Percentiles rank a stretch among this genome's conserved stretches.
These are phyloP conservation scores for Symbiodinium natans DNA, from an alignment of 73 alveolate genomes.

Conservation along the genomic window DNA sequence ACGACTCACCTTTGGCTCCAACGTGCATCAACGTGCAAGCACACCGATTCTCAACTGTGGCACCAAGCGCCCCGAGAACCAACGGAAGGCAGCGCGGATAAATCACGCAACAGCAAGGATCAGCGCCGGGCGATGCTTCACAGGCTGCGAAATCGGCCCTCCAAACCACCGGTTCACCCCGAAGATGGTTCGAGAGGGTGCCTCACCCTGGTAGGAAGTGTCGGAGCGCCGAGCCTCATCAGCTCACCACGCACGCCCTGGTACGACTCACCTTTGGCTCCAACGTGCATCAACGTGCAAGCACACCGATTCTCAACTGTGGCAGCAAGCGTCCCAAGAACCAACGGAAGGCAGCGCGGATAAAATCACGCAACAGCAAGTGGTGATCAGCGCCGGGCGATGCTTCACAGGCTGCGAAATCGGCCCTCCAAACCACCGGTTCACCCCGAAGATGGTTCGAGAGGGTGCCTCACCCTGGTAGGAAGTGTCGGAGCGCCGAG, in stretches of 20 bases:
- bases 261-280: neutral
- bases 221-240: neutral
- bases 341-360: neutral
- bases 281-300: too few relatives aligned
- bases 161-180: neutral
- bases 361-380: neutral
- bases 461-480: neutral
- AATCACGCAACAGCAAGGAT: neutral
- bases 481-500: neutral
- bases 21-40: too few relatives aligned
- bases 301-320: too few relatives aligned
- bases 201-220: neutral
- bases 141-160: neutral
- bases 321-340: too few relatives aligned
- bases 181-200: neutral
- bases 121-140: neutral
- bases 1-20: neutral
- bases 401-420: neutral
- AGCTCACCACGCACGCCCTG: neutral
- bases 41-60: neutral
- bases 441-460: neutral
- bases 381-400: neutral
- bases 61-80: neutral
- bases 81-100: neutral
- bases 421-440: neutral